These are phyloP conservation scores for Candida schatavii DNA, from an alignment of 805 yeast species.

Conservation along the genomic window DNA sequence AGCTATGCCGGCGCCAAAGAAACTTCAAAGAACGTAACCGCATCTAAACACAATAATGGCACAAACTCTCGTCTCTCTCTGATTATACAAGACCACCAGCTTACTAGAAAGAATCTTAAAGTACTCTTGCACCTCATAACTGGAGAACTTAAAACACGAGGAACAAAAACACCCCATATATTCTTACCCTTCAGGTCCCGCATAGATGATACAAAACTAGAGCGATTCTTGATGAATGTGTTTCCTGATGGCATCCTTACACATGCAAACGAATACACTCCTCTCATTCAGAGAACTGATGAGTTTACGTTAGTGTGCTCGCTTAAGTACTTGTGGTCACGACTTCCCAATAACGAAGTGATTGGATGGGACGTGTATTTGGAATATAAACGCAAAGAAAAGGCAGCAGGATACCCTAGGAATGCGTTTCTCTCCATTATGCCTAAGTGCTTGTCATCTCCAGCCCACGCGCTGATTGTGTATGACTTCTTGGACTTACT, in stretches of 20 bases:
- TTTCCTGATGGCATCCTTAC: slow-evolving; percentile 57
- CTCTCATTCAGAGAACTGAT: slow-evolving; percentile 48
- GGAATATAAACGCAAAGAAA: slow-evolving; percentile 63
- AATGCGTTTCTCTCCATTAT: slow-evolving; percentile 75
- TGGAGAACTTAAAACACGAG: slow-evolving; percentile 65
- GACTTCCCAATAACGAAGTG: slow-evolving; percentile 74
- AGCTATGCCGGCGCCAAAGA: background rate
- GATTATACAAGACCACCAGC: slow-evolving; percentile 26
- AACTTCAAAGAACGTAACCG: too few relatives aligned
- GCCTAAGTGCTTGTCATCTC: slow-evolving; percentile 80
- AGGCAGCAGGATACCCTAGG: slow-evolving; percentile 62
- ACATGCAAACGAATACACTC: slow-evolving; percentile 27
- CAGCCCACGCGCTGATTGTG: slow-evolving; percentile 86
- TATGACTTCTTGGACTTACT: slow-evolving; percentile 83
- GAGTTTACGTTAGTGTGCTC: slow-evolving; percentile 71
- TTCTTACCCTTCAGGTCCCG: slow-evolving; percentile 77
- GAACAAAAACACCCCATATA: slow-evolving; percentile 69
- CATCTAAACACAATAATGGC: too few relatives aligned
- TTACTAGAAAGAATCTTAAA: slow-evolving; percentile 64
- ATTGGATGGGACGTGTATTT: slow-evolving; percentile 85
- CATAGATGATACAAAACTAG: slow-evolving; percentile 57
- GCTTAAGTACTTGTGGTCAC: slow-evolving; percentile 81
- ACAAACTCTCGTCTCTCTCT: slow-evolving; percentile 2
- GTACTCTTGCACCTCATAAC: slow-evolving; percentile 69
- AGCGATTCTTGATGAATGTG: slow-evolving; percentile 52